These are phyloP conservation scores for Dittrichia graveolens DNA, from an alignment of 129 eudicot genomes.

Conservation along the genomic window DNA sequence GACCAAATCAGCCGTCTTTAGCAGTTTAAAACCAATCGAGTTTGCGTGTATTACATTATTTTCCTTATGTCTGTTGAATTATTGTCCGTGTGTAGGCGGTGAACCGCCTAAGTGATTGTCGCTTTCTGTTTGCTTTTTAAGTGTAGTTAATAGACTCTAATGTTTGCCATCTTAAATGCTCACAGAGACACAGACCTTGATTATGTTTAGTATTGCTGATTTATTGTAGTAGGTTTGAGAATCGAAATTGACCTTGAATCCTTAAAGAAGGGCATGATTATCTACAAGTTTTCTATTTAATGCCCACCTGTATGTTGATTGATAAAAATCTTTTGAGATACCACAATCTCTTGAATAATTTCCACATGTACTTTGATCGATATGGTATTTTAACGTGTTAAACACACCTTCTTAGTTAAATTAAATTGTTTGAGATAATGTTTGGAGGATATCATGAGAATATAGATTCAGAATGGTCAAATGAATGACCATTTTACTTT, in stretches of 20 bases:
- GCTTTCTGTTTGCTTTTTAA: neutral
- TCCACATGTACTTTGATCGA: neutral
- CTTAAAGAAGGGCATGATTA: neutral
- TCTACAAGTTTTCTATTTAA: conserved; percentile 10
- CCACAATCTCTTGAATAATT: neutral
- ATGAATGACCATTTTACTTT: conserved; percentile 4
- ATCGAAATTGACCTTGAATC: neutral
- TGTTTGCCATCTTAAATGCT: neutral
- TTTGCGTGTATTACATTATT: neutral
- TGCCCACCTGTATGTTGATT: neutral
- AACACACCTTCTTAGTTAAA: neutral
- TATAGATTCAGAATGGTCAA: neutral
- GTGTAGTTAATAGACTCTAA: conserved; percentile 14
- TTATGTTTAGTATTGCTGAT: neutral
- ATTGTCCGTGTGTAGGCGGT: conserved; percentile 1
- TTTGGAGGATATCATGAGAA: conserved; percentile 8
- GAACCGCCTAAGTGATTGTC: conserved; percentile 5
- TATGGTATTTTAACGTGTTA: conserved; percentile 1
- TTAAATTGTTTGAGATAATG: conserved; percentile 6
- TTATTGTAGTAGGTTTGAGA: conserved; percentile 9
- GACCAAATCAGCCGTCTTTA: neutral
- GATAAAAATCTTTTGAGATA: neutral
- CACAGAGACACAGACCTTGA: neutral
- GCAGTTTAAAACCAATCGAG: neutral
- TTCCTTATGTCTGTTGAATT: neutral